Evolutionary conservation across 805 yeast species (phyloP).

Genomic region (Metschnikowia colocasiae): DNA sequence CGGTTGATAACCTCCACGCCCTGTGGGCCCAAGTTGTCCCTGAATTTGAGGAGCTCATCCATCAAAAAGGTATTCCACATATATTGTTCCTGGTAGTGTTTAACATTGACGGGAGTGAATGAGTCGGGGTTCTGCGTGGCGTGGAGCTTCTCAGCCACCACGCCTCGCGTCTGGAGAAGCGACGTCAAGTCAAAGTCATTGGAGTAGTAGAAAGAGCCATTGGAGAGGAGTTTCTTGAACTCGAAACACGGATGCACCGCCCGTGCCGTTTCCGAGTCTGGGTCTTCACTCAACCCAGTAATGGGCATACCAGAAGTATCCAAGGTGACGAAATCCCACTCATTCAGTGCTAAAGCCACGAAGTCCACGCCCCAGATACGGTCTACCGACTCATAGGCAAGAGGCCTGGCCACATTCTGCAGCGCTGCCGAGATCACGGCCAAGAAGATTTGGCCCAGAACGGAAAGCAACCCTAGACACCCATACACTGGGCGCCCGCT

Average conservation of each 20-base stretch:
- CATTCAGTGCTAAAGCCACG: slow-evolving; percentile 61
- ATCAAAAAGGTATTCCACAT: slow-evolving; percentile 97
- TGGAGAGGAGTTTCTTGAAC: slow-evolving; percentile 68
- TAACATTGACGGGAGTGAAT: slow-evolving; percentile 12
- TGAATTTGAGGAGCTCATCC: slow-evolving; percentile 71
- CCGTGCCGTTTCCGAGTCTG: slow-evolving; percentile 21
- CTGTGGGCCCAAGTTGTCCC: slow-evolving; percentile 62
- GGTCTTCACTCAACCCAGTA: slow-evolving; percentile 22
- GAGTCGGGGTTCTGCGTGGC: slow-evolving; percentile 4
- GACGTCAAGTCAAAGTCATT: slow-evolving; percentile 90
- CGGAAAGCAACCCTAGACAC: slow-evolving; percentile 75
- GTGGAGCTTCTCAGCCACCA: slow-evolving; percentile 28
- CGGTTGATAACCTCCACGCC: slow-evolving; percentile 63
- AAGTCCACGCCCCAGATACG: slow-evolving; percentile 85
- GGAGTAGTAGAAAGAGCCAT: slow-evolving; percentile 90
- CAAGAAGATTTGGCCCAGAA: slow-evolving; percentile 64
- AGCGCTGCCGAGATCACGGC: slow-evolving; percentile 73
- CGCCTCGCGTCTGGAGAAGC: slow-evolving; percentile 74
- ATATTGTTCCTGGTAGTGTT: slow-evolving; percentile 70
- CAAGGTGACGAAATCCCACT: slow-evolving; percentile 77
- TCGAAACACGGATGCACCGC: slow-evolving; percentile 75
- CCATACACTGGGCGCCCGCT: slow-evolving; percentile 49
- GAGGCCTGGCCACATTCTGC: slow-evolving; percentile 75
- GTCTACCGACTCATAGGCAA: slow-evolving; percentile 73
- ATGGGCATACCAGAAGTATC: slow-evolving; percentile 68